Base-by-base conservation (phyloP, 768 basidiomycete genomes). In the Kwoniella mangroviensis region DNA sequence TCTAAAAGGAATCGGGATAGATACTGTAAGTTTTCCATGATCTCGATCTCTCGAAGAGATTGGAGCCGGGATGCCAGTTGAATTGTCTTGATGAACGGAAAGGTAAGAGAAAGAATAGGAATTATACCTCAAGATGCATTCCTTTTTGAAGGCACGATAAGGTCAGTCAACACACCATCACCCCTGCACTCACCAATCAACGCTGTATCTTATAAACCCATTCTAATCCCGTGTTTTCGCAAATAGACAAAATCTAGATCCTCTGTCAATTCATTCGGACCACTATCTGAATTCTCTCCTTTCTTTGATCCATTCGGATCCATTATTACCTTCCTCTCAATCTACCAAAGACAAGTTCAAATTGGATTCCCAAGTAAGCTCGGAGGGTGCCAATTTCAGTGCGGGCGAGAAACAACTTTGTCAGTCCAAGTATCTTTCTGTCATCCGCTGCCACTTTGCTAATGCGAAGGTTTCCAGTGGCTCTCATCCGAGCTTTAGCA, bases 61-160 rank as follows among this genome's bases (percentile, higher is more conserved):
- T 6, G 9, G 34, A 34, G 6, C 6, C 0, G 6, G 6, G 6
- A 34, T 34, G 34, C 9, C 34, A 34, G 6, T 7, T 34, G 34
- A 34, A 34, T 0, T 34, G 0, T 34, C 9, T 7, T 34, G 6
- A 34, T 34, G 34, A 6, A 34, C 9, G 24, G 34, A n/a, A 22
- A 60, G 19, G 83, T 90, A 1, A 85, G 89, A 5, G 80, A 83
- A 24, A 84, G 86, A n/a, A 81, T 91, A 2, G 88, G 89, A 3
- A 86, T 91, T 52, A 90, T 92, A 15, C 91, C 90, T 0, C 91
- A 91, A 81, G 88, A 90, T 55, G 84, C 84, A n/a, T 85, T 86
- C 21, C 78, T 89, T 21, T 90, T 88, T 43, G 69, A 64, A 51
- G 80, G 77, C 2, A 76, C 76, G 10, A 73, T 82, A 11, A 62